Evolutionary conservation across 768 basidiomycete genomes (phyloP), one percentile per base, ranked within the genome.

Genomic region (Boletellus emodensis): DNA sequence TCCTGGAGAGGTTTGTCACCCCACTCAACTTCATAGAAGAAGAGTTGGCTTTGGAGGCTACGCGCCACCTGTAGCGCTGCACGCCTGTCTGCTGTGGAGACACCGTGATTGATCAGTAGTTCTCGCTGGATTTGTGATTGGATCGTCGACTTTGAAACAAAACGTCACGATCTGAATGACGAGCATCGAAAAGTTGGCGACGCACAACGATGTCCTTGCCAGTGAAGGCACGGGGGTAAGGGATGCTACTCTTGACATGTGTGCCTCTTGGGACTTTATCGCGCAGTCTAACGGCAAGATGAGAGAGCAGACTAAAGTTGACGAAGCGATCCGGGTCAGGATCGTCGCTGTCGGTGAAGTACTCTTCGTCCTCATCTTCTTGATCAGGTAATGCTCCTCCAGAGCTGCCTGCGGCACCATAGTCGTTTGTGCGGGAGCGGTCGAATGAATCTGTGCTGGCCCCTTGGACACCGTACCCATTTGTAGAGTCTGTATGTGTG

Each of bases 11-110:
- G 75, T 17, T 84, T 82, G 44, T 84, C 83, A 28, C 88, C 91
- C 90, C 94, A 95, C 63, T 97, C 94, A 7, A 97, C 94, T 65
- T 98, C 95, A 63, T 92, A 91, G 68, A 96, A 94, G 76, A 93
- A 97, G 5, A 98, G 77, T 64, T 95, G 92, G 51, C 81, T 85
- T 63, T 97, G 94, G 34, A 98, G 75, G 50, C 89, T 90, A 35
- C 92, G 84, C 4, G 93, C 96, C 34, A 95, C 85, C 63, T 88
- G 84, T 26, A 96, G 72, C 4, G 94, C 91, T 14, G 86, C 84
- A 6, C 89, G 80, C 8, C 94, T 78, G 58, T 94, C 91, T 53
- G 79, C 85, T 0, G 83, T 84, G 3, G 84, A 83, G 33, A 87
- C 75, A 11, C 82, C 83, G 53, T 90, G 86, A 48, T 84, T 82